phyloP scores from a whole-genome alignment of 1,284 basidiomycete genomes.

The Ustilago hordei region DNA sequence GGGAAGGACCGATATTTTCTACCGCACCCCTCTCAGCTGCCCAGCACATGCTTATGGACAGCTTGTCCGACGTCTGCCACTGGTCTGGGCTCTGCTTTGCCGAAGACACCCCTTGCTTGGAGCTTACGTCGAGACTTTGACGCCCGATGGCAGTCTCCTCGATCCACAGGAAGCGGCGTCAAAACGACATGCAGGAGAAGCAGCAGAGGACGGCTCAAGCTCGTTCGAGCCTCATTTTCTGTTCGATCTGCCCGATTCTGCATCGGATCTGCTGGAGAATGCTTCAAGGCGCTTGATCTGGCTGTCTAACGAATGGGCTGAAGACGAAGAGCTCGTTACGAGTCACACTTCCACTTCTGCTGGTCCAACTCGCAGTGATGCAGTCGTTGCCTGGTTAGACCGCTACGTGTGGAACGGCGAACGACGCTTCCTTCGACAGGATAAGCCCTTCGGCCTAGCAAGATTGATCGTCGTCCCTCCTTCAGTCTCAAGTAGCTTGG shows the following conservation, averaged over 20 bases:
- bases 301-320: conserved; percentile 17
- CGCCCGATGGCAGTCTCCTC: conserved; percentile 22
- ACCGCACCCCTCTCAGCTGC: conserved; percentile 36
- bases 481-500: not conserved
- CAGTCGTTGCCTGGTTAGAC: conserved; percentile 29
- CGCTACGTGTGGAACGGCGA: conserved; percentile 48
- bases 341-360: not conserved
- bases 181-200: conserved; percentile 33
- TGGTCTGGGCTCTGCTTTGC: conserved; percentile 47
- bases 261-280: conserved; percentile 24
- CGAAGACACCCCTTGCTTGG: conserved; percentile 41
- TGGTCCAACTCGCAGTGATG: conserved; percentile 9
- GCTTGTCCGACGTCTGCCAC: conserved; percentile 33
- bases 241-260: conserved; percentile 24
- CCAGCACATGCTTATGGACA: conserved; percentile 14
- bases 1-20: conserved; percentile 50
- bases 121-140: conserved; percentile 32
- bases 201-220: conserved; percentile 35
- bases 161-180: conserved; percentile 29
- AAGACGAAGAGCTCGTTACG: not conserved
- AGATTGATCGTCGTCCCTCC: conserved; percentile 37
- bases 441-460: conserved; percentile 27
- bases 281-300: conserved; percentile 24
- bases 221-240: conserved; percentile 52
- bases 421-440: conserved; percentile 36